Base-by-base conservation (phyloP, 2,329 filamentous ascomycete genomes). In the Arthroderma sp. region DNA sequence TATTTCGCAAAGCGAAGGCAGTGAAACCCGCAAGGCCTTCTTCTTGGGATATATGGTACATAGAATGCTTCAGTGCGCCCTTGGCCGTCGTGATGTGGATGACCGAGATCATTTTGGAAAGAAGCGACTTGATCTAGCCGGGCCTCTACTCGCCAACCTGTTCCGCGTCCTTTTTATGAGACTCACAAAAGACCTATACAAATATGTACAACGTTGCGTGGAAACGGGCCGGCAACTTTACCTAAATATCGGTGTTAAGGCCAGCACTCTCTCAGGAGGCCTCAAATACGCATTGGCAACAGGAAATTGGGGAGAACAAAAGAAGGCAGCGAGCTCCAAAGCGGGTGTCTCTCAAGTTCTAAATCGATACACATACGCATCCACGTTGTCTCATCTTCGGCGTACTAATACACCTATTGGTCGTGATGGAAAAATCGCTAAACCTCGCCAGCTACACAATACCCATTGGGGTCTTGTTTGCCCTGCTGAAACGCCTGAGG, bases 41-140 rank as follows among this genome's bases (percentile, higher is more conserved):
- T 98, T 96, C 74, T 71, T 98, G 40, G 91, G 93, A 22, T 98
- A 98, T 67, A 98, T 98, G 89, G 85, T 96, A 39, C 89, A 98
- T 66, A 84, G 91, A 61, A 75, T 98, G 55, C 73, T 96, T 27
- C 89, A 95, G 64, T 94, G 88, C 61, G 85, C 88, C 44, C 75
- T 98, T 40, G 93, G 91, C 42, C 82, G 91, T 49, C 83, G 87
- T 50, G 91, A 96, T 61, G 86, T 87, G 28, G 91, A 98, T 58
- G 91, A 98, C 60, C 85, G 91, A 70, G 91, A 98, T 71, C 93
- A 98, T 64, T 95, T 98, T 59, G 91, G 91, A 57, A 96, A 96
- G 75, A 98, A 98, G 75, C 83, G 91, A 53, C 74, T 98, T 46
- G 91, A 98, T 70, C 75, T 98, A 56, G 89, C 91, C 46, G 91